A percentile compares a stretch with the other conserved stretches of the same genome.
Evolutionary conservation across 2,329 filamentous ascomycete genomes (phyloP).

Genomic region (Diaporthe sp.): DNA sequence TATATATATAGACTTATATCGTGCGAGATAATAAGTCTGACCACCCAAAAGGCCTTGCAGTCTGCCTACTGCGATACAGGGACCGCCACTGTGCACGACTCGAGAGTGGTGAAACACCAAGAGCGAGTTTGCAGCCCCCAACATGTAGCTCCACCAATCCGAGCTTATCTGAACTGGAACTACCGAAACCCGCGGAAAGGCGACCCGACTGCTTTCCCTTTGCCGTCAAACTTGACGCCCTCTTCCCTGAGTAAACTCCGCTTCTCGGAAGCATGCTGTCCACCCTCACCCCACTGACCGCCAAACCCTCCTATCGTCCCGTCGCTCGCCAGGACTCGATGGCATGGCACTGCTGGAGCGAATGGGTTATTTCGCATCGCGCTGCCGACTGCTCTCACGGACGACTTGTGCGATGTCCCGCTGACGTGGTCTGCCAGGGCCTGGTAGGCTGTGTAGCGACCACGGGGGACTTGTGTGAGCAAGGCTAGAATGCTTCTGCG

Average conservation of each 20-base stretch:
- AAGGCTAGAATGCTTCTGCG: not conserved
- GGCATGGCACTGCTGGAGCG: not conserved
- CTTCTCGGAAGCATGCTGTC: conserved; percentile 3
- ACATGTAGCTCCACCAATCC: conserved; percentile 1
- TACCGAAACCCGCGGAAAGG: conserved; percentile 5
- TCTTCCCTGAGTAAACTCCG: not conserved
- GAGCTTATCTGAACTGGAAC: not conserved
- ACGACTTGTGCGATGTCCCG: not conserved
- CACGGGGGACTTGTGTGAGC: not conserved
- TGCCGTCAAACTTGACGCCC: conserved; percentile 10
- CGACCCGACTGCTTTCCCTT: not conserved
- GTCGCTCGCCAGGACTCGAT: not conserved
- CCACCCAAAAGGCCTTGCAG: conserved; percentile 2
- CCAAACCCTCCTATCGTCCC: not conserved
- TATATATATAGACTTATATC: not conserved
- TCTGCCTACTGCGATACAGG: not conserved
- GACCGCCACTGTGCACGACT: not conserved
- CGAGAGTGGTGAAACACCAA: conserved; percentile 16
- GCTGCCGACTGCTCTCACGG: not conserved
- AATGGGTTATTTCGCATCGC: conserved; percentile 14
- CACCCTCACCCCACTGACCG: conserved; percentile 6
- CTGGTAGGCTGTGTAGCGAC: not conserved
- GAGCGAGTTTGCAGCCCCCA: not conserved
- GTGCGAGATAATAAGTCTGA: not conserved
- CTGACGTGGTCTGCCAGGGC: not conserved